phyloP scores from a whole-genome alignment of 2,329 filamentous ascomycete species.

The Akanthomyces dipterigenus region DNA sequence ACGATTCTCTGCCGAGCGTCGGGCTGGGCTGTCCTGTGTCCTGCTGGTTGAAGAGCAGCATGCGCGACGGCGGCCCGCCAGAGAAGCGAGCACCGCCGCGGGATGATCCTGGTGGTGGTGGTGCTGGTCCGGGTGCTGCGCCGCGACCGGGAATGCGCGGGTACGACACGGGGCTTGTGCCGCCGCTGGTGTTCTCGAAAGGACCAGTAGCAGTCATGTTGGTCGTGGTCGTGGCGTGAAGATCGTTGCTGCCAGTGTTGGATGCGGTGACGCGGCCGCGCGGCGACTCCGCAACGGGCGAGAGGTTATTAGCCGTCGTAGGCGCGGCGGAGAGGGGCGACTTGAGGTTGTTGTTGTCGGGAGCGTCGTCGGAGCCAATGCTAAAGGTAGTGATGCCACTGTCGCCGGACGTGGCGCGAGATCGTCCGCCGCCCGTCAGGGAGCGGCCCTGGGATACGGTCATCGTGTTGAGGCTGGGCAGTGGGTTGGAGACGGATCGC shows the following conservation, averaged over 20 bases:
- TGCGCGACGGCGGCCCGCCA: conserved; percentile 25
- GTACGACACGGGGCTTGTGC: conserved; percentile 15
- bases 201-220: too few species aligned
- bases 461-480: background rate
- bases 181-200: background rate
- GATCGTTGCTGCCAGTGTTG: background rate
- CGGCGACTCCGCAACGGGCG: conserved; percentile 44
- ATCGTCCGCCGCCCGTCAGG: conserved; percentile 5
- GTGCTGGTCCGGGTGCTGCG: background rate
- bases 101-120: too few species aligned
- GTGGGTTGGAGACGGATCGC: conserved; percentile 5
- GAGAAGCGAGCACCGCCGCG: background rate
- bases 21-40: conserved; percentile 35
- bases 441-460: background rate
- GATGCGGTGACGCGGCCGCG: conserved; percentile 21
- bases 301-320: conserved; percentile 29
- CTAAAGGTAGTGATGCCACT: conserved; percentile 29
- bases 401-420: conserved; percentile 22
- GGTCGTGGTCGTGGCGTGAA: too few species aligned
- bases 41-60: conserved; percentile 22
- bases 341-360: background rate
- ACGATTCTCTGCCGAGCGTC: conserved; percentile 29
- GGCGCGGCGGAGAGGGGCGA: conserved; percentile 15
- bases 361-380: conserved; percentile 19
- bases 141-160: conserved; percentile 24